Percentiles rank a stretch among this genome's conserved stretches.
These are phyloP conservation scores for Erythrophleum ivorense DNA, from an alignment of 331 rosid species.

Conservation along the genomic window DNA sequence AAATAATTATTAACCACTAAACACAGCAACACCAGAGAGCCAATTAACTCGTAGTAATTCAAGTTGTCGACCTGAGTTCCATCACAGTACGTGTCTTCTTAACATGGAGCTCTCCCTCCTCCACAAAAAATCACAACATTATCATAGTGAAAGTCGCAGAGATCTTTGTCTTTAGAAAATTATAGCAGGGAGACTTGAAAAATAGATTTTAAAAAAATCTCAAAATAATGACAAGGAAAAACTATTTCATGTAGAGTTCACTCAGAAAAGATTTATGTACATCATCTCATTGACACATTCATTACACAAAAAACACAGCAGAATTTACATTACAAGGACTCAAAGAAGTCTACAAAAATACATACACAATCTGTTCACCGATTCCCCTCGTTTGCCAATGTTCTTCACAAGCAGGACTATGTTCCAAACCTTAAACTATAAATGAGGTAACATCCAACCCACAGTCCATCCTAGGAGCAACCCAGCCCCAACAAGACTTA, in stretches of 20 bases:
- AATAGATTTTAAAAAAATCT: background rate
- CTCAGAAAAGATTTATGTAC: slow-evolving; percentile 37
- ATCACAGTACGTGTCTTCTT: background rate
- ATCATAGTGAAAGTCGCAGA: no score
- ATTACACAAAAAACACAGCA: slow-evolving; percentile 33
- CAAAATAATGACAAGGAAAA: background rate
- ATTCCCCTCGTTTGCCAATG: slow-evolving; percentile 31
- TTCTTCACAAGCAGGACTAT: slow-evolving; percentile 33
- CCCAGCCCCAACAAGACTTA: slow-evolving; percentile 95
- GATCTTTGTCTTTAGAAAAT: no score
- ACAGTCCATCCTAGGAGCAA: slow-evolving; percentile 94
- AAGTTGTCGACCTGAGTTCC: background rate
- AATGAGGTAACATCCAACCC: slow-evolving; percentile 89
- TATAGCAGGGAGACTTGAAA: no score
- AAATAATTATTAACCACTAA: background rate
- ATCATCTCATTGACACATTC: slow-evolving; percentile 34
- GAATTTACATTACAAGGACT: slow-evolving; percentile 26
- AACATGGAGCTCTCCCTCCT: no score
- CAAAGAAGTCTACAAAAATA: slow-evolving; percentile 37
- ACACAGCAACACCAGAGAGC: background rate
- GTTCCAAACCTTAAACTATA: slow-evolving; percentile 44
- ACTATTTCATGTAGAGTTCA: slow-evolving; percentile 21
- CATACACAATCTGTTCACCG: slow-evolving; percentile 32
- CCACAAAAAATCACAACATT: no score
- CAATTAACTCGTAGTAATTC: background rate